phyloP scores from a whole-genome alignment of 1,284 basidiomycete genomes.

The Taiwanofungus camphoratus region DNA sequence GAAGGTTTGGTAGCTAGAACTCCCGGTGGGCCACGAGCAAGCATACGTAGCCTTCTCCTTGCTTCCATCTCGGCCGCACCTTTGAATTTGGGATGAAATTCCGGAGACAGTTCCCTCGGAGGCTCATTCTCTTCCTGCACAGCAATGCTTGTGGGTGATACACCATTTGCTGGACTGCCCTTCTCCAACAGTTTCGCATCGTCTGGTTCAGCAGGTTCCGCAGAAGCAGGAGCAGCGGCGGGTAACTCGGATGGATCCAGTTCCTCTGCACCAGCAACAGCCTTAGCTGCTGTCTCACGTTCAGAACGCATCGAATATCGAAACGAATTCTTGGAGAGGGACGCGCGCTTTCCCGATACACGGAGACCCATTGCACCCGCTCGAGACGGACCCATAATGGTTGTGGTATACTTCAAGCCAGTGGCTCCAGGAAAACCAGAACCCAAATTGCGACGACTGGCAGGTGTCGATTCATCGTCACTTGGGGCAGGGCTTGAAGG shows the following conservation, averaged over 20 bases:
- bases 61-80: slow-evolving; percentile 77
- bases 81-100: slow-evolving; percentile 67
- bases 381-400: slow-evolving; percentile 56
- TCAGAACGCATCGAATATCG: slow-evolving; percentile 27
- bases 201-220: neutral
- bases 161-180: neutral
- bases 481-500: slow-evolving; percentile 64
- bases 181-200: slow-evolving; percentile 2
- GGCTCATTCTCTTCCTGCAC: slow-evolving; percentile 1
- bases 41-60: slow-evolving; percentile 56
- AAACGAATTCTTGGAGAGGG: slow-evolving; percentile 35
- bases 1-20: slow-evolving; percentile 12
- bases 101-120: slow-evolving; percentile 10
- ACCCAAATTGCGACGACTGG: slow-evolving; percentile 27
- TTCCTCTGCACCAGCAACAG: slow-evolving; percentile 8
- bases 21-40: slow-evolving; percentile 21
- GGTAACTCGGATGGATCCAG: neutral
- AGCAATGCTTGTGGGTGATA: neutral
- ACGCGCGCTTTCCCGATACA: slow-evolving; percentile 29
- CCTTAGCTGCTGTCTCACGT: slow-evolving; percentile 9
- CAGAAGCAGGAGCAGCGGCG: neutral
- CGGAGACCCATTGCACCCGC: slow-evolving; percentile 29
- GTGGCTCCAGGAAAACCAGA: slow-evolving; percentile 53
- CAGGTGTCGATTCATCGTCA: slow-evolving; percentile 52
- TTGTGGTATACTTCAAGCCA: slow-evolving; percentile 76